Conservation (phyloP, 148 eudicot genomes). For the Heliosperma pusillum region DNA sequence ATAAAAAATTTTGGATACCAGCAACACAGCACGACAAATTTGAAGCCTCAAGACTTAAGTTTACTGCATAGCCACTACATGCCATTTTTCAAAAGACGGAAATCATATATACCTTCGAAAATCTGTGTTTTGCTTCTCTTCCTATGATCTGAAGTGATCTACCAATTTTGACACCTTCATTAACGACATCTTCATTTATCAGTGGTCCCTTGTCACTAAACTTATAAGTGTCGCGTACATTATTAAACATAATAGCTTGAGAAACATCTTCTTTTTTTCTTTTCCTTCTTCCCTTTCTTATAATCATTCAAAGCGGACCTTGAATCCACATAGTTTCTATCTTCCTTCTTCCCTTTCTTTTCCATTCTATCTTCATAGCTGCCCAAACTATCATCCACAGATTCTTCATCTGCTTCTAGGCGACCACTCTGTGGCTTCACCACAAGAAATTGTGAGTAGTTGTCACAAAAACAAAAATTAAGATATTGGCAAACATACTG, state of each 20-base stretch:
- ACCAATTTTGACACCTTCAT: constrained; percentile 19
- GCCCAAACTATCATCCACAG: constrained; percentile 24
- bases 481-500: neutral
- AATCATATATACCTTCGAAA: constrained; percentile 29
- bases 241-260: constrained; percentile 14
- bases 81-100: neutral
- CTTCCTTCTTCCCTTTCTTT: constrained; percentile 1
- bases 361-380: constrained; percentile 19
- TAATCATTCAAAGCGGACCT: constrained; percentile 16
- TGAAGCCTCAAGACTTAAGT: neutral
- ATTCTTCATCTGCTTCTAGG: constrained; percentile 15
- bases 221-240: constrained; percentile 22
- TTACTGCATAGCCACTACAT: neutral
- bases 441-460: constrained; percentile 15
- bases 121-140: constrained; percentile 26
- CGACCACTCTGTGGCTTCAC: constrained; percentile 18
- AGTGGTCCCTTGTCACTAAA: constrained; percentile 15
- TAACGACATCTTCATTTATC: constrained; percentile 15
- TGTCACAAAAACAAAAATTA: neutral
- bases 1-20: neutral
- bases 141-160: constrained; percentile 18
- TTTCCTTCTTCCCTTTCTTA: constrained; percentile 31
- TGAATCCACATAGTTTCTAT: constrained; percentile 8
- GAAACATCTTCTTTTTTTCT: constrained; percentile 26
- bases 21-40: neutral